phyloP scores from a whole-genome alignment of 352 stramenopile genomes.

The Phytopythium helicoides region DNA sequence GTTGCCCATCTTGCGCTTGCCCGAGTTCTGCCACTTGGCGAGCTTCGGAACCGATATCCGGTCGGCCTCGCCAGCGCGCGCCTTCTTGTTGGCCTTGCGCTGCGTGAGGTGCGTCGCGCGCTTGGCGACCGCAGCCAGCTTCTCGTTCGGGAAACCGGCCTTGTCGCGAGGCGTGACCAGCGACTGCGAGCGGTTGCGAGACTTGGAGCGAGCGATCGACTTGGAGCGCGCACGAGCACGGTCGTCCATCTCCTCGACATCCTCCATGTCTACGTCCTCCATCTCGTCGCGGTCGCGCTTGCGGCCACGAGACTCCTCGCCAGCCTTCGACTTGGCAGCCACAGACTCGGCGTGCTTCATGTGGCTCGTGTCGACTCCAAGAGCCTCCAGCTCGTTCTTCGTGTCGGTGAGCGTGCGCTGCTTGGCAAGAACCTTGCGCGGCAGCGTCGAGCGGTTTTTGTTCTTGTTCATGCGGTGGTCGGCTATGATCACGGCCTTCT shows the following conservation, averaged over 20 bases:
- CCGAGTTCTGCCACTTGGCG: constrained; percentile 88
- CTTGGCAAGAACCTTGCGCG: constrained; percentile 85
- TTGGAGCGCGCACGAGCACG: constrained; percentile 73
- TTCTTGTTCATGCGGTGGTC: constrained; percentile 94
- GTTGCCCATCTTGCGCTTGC: constrained; percentile 81
- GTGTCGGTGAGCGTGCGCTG: constrained; percentile 70
- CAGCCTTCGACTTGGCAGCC: constrained; percentile 61
- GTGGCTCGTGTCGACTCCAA: constrained; percentile 89
- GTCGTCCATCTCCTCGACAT: constrained; percentile 69
- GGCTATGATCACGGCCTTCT: constrained; percentile 83
- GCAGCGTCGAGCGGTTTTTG: constrained; percentile 91
- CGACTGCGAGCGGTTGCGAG: constrained; percentile 78
- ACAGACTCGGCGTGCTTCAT: constrained; percentile 88
- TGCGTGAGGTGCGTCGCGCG: constrained; percentile 56
- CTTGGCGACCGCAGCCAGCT: constrained; percentile 34
- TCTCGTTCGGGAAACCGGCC: constrained; percentile 61
- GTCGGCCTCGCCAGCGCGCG: constrained; percentile 77
- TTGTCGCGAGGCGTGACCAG: constrained; percentile 73
- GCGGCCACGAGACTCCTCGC: constrained; percentile 75
- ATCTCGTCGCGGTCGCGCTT: constrained; percentile 84
- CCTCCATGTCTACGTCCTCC: constrained; percentile 89
- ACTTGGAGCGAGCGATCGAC: constrained; percentile 69
- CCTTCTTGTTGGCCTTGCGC: constrained; percentile 81
- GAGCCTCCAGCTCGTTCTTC: constrained; percentile 89
- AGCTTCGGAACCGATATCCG: constrained; percentile 80